Conservation (phyloP, 495 filamentous ascomycete genomes). For the Neurospora sp. region DNA sequence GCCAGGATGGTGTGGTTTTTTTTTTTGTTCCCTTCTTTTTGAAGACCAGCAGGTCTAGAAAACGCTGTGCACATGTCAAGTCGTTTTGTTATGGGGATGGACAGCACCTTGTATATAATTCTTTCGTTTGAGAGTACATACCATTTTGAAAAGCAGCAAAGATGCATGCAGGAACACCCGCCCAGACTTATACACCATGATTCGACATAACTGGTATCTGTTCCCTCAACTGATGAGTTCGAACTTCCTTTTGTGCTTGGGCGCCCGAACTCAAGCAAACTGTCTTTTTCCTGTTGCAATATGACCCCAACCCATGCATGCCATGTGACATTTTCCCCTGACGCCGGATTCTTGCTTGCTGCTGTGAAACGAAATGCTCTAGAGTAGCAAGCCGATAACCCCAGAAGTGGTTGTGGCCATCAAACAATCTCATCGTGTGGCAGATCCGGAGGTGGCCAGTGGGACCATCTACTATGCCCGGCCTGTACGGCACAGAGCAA, state of each 20-base stretch:
- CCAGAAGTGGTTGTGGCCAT: not conserved
- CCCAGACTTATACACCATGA: not conserved
- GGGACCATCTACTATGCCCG: slow-evolving; percentile 22
- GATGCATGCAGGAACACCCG: not conserved
- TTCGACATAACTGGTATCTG: not conserved
- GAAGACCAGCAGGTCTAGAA: not conserved
- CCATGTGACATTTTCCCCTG: not conserved
- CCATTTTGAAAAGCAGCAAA: not conserved
- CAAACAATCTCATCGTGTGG: not conserved
- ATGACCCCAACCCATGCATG: not conserved
- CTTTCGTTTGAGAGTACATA: not conserved
- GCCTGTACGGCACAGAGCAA: slow-evolving; percentile 26
- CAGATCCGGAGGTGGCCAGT: slow-evolving; percentile 16
- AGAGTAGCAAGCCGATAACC: not conserved
- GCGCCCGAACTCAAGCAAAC: not conserved
- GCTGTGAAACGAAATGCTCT: not conserved
- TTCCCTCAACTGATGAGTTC: not conserved
- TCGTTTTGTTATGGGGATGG: not conserved
- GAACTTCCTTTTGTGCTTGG: not conserved
- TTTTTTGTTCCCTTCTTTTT: not conserved
- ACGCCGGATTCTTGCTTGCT: not conserved
- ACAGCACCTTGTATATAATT: not conserved
- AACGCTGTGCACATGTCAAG: not conserved
- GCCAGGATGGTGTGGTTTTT: not conserved
- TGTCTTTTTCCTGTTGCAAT: not conserved